Base-by-base conservation (phyloP, 2,329 filamentous ascomycete genomes). In the Fusarium nanum region DNA sequence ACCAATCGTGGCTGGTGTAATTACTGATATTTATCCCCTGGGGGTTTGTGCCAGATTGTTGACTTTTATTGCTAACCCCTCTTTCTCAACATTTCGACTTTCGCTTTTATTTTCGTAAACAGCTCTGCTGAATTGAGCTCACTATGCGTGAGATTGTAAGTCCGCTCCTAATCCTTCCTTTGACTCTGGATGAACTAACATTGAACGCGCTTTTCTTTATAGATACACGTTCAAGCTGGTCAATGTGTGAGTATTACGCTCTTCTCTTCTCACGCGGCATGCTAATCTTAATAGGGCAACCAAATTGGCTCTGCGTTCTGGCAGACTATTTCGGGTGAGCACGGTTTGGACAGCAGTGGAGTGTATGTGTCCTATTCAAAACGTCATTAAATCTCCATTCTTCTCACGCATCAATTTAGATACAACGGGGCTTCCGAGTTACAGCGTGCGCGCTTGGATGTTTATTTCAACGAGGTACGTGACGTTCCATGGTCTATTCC, bases 261-360 rank as follows among this genome's bases (percentile, higher is more conserved):
- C 37, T 76, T 80, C 83, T 76, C 84, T 46, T 37, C 11, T 56
- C 14, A 56, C 20, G 3, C 41, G 2, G 22, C 41, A 23, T 56
- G 71, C 77, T 79, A 18, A 98, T 10, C 16, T n/a, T 4, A 25
- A 28, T 41, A 53, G 94, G 95, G 96, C 89, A 98, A 98, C 92
- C 96, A 98, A 93, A 97, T 98, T 79, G 96, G 96, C 95, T 95
- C 96, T 88, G 95, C 96, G 85, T 99, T 99, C 90, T 99, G 96
- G 92, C 91, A 94, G 84, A 91, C 87, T 79, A 93, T 94, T 82
- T 93, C 91, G 80, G 89, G 91, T 84, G 92, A 94, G 89, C 96
- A 99, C 84, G 96, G 95, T 80, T 93, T 99, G 81, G 95, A 99
- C 86, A 93, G 92, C 86, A 93, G 93, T 83, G 95, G 95, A 86